Evolutionary conservation across 2,329 filamentous ascomycete genomes (phyloP).

Genomic region (Aspergillus alliaceus): DNA sequence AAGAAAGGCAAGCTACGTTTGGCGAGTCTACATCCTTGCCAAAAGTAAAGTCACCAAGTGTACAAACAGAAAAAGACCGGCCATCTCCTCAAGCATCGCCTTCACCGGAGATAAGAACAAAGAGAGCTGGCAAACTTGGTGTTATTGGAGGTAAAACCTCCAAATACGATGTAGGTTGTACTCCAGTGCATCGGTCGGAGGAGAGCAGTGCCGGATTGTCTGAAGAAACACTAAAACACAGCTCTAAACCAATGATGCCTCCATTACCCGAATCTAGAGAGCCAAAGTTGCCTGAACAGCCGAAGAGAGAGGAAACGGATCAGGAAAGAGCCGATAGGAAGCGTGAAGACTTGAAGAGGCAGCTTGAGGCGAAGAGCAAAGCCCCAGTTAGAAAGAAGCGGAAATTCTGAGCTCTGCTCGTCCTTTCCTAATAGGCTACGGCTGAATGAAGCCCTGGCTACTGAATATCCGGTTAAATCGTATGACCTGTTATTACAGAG

Average conservation of each 20-base stretch:
- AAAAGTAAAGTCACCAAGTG: neutral
- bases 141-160: conserved; percentile 33
- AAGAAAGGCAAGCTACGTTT: conserved; percentile 11
- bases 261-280: neutral
- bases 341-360: conserved; percentile 56
- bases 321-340: conserved; percentile 57
- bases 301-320: conserved; percentile 37
- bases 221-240: neutral
- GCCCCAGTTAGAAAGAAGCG: conserved; percentile 58
- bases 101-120: neutral
- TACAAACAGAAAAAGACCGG: neutral
- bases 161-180: conserved; percentile 9
- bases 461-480: neutral
- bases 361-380: conserved; percentile 53
- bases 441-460: neutral
- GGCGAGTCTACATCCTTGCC: neutral
- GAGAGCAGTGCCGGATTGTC: neutral
- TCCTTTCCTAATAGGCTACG: neutral
- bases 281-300: neutral
- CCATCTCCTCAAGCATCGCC: neutral
- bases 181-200: neutral
- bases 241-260: neutral
- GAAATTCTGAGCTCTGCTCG: conserved; percentile 41
- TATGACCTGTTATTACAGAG: neutral
- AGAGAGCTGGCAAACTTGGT: conserved; percentile 29